Conservation (phyloP, 169 alveolate genomes). For the Eimeria necatrix region DNA sequence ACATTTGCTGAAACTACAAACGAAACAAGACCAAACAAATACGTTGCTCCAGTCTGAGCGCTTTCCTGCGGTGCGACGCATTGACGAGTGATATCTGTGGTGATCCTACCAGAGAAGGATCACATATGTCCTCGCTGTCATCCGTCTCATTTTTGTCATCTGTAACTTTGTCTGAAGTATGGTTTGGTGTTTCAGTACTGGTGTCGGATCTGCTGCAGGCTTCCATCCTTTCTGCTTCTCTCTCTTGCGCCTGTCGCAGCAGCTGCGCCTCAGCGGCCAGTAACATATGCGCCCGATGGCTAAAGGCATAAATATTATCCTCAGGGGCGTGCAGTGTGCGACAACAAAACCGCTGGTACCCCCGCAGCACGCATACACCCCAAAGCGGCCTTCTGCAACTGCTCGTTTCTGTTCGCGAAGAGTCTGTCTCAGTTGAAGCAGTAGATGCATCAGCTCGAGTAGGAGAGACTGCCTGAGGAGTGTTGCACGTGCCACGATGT, state of each 20-base stretch:
- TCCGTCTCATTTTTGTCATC: background rate
- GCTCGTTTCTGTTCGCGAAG: background rate
- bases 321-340: background rate
- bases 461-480: background rate
- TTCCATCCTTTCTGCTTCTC: background rate
- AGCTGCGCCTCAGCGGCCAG: conserved; percentile 43
- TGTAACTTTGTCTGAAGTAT: background rate
- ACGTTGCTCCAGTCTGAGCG: too few relatives aligned
- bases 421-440: background rate
- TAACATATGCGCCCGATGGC: conserved; percentile 12
- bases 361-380: conserved; percentile 73
- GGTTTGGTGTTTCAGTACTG: background rate
- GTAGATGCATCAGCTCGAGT: background rate
- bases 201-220: background rate
- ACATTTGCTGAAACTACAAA: too few relatives aligned
- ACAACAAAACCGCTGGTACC: conserved; percentile 64
- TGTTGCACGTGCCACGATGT: background rate
- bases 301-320: conserved; percentile 58
- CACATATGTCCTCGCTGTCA: too few relatives aligned
- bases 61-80: too few relatives aligned
- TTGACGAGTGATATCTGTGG: too few relatives aligned
- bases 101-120: too few relatives aligned
- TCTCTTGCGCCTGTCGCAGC: conserved; percentile 46
- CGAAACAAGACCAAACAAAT: too few relatives aligned
- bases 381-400: background rate